A percentile compares a stretch with the other conserved stretches of the same genome.
phyloP scores from a whole-genome alignment of 768 basidiomycete genomes.

The Cystobasidium tubakii region DNA sequence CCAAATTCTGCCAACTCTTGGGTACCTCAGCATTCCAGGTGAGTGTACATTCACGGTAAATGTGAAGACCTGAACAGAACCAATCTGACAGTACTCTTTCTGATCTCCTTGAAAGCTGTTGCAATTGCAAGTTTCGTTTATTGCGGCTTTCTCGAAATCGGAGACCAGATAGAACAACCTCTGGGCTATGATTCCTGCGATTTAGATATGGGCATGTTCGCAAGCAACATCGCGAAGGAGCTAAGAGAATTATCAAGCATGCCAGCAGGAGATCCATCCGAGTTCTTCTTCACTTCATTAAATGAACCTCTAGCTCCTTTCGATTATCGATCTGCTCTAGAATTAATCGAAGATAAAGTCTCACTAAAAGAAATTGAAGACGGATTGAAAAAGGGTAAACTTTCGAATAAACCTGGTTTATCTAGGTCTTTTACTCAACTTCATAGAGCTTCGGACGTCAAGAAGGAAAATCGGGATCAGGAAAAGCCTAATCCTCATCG shows the following conservation, averaged over 20 bases:
- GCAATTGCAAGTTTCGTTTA: constrained; percentile 16
- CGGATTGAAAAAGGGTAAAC: neutral
- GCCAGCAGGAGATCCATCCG: constrained; percentile 3
- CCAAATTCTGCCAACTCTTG: constrained; percentile 30
- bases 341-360: constrained; percentile 7
- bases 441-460: neutral
- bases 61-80: no score
- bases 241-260: constrained; percentile 15
- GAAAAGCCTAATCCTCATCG: neutral
- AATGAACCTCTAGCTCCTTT: constrained; percentile 26
- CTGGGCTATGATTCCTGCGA: constrained; percentile 28
- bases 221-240: constrained; percentile 13
- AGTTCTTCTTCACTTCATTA: constrained; percentile 17
- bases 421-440: neutral
- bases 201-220: constrained; percentile 17
- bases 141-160: constrained; percentile 23
- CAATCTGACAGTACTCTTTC: neutral
- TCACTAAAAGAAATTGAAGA: neutral
- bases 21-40: constrained; percentile 30
- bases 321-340: constrained; percentile 20
- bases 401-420: neutral
- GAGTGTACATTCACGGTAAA: neutral
- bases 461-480: neutral
- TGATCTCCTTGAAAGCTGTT: constrained; percentile 5
- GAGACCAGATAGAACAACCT: constrained; percentile 30